A percentile compares a stretch with the other conserved stretches of the same genome.
These are phyloP conservation scores for Sarocladium oryzae DNA, from an alignment of 2,329 filamentous ascomycete species.

Conservation along the genomic window DNA sequence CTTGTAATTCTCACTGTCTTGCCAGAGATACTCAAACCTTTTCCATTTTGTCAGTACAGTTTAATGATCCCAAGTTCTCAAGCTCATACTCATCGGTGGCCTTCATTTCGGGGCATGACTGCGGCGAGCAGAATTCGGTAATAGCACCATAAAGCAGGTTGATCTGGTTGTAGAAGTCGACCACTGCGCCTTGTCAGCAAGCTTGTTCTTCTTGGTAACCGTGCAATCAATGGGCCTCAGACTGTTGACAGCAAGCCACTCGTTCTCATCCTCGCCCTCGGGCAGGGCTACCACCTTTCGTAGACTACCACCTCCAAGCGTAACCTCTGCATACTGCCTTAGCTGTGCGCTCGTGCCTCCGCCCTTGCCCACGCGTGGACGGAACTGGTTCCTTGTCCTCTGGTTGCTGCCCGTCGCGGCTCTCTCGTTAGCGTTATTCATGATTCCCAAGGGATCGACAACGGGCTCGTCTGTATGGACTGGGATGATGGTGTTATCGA, in stretches of 20 bases:
- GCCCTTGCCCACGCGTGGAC: slow-evolving; percentile 80
- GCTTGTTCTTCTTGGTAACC: too few species aligned
- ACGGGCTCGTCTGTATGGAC: slow-evolving; percentile 21
- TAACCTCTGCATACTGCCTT: slow-evolving; percentile 96
- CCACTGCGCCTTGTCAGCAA: slow-evolving; percentile 71
- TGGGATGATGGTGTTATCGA: slow-evolving; percentile 25
- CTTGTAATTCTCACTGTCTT: slow-evolving; percentile 90
- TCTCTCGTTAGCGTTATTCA: slow-evolving; percentile 22
- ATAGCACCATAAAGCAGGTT: slow-evolving; percentile 98
- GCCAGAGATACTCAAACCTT: slow-evolving; percentile 98
- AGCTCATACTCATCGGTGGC: slow-evolving; percentile 85
- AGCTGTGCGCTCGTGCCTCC: slow-evolving; percentile 85
- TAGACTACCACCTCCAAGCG: slow-evolving; percentile 87
- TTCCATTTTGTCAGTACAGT: slow-evolving; percentile 13
- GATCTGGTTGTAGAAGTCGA: slow-evolving; percentile 99
- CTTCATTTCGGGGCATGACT: slow-evolving; percentile 98
- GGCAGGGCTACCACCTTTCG: slow-evolving; percentile 95
- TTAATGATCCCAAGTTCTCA: neutral
- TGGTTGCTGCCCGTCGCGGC: slow-evolving; percentile 57
- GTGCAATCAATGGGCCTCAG: too few species aligned
- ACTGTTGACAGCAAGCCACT: slow-evolving; percentile 98
- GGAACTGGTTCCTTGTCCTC: slow-evolving; percentile 84
- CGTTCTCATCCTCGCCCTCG: slow-evolving; percentile 94
- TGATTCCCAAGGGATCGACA: slow-evolving; percentile 10
- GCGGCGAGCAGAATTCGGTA: slow-evolving; percentile 96